Conservation (phyloP, 2,329 filamentous ascomycete species). For the Epichloe coenophiala region DNA sequence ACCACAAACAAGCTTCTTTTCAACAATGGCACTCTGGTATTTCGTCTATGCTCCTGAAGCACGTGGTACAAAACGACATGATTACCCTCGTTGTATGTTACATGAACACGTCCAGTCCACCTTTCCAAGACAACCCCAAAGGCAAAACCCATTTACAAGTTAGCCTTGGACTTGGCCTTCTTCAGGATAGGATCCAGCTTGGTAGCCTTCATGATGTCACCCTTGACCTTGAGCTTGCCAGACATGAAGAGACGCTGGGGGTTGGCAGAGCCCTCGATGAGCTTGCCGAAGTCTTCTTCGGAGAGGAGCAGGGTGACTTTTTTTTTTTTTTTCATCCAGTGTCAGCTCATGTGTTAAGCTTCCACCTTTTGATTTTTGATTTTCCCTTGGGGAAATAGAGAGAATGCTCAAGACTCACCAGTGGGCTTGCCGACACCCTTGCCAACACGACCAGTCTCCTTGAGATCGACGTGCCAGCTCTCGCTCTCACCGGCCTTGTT, state of each 20-base stretch:
- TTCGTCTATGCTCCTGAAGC: constrained; percentile 8
- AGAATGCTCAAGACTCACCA: constrained; percentile 40
- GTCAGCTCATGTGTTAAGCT: background rate
- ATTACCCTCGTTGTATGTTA: constrained; percentile 1
- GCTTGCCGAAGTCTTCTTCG: constrained; percentile 74
- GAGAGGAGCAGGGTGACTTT: constrained; percentile 74
- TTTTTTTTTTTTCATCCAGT: background rate
- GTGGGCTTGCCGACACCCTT: constrained; percentile 71
- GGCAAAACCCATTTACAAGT: constrained; percentile 47
- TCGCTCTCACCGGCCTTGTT: constrained; percentile 68
- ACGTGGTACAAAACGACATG: constrained; percentile 4
- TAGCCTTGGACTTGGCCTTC: constrained; percentile 73
- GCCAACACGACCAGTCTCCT: constrained; percentile 71
- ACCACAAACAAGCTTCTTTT: background rate
- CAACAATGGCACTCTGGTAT: background rate
- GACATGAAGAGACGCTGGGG: constrained; percentile 89
- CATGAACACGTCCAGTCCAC: background rate
- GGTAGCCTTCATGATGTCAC: constrained; percentile 96
- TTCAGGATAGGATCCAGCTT: constrained; percentile 89
- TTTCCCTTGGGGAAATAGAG: background rate
- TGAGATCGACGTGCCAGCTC: constrained; percentile 92
- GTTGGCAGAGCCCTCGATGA: constrained; percentile 79
- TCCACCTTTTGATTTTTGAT: background rate
- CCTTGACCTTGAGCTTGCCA: constrained; percentile 97
- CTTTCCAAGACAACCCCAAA: background rate